Evolutionary conservation across 78 protist species (phyloP).

Genomic region (Speleostelium caveatum): DNA sequence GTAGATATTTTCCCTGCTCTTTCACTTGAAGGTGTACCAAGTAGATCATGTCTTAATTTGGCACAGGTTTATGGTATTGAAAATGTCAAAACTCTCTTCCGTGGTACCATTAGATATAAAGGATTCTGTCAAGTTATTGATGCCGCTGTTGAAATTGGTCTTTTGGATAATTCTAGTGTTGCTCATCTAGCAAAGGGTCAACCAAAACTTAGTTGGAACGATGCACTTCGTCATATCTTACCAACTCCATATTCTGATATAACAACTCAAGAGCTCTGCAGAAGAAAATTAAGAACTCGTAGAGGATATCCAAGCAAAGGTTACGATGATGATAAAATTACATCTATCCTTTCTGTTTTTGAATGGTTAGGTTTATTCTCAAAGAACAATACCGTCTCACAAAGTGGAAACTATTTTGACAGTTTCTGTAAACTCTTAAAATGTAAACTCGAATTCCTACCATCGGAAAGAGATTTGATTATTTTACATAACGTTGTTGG

Average conservation of each 20-base stretch:
- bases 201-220: conserved; percentile 61
- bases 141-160: conserved; percentile 75
- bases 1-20: conserved; percentile 82
- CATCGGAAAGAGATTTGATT: conserved; percentile 78
- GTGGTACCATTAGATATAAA: conserved; percentile 82
- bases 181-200: neutral
- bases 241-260: conserved; percentile 14
- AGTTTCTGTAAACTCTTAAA: conserved; percentile 52
- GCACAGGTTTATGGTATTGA: conserved; percentile 40
- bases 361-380: conserved; percentile 66
- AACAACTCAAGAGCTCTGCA: conserved; percentile 57
- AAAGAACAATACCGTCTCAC: neutral
- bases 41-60: conserved; percentile 44
- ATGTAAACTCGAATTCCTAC: conserved; percentile 43
- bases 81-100: conserved; percentile 61
- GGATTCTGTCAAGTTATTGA: conserved; percentile 80
- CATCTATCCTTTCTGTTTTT: conserved; percentile 29
- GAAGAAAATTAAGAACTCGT: conserved; percentile 64
- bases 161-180: conserved; percentile 16
- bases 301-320: conserved; percentile 79
- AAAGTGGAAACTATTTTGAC: conserved; percentile 45
- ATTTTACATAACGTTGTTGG: conserved; percentile 78
- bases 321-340: conserved; percentile 77
- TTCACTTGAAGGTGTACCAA: conserved; percentile 79
- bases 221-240: conserved; percentile 25